Conservation (phyloP, 495 filamentous ascomycete genomes). For the Tuber microsphaerosporum region DNA sequence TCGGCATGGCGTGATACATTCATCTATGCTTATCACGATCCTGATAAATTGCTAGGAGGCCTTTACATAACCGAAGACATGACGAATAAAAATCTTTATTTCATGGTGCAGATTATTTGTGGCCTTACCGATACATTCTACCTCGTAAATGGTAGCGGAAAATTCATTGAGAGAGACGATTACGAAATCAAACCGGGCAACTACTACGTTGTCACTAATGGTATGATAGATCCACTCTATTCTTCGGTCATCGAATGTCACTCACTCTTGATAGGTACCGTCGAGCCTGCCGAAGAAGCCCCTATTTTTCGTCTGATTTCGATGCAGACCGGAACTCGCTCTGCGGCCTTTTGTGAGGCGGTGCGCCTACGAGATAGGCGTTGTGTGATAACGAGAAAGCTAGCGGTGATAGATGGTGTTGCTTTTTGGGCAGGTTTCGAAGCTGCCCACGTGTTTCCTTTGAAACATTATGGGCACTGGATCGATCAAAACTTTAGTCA, state of each 20-base stretch:
- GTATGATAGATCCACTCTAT: not conserved
- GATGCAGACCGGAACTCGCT: constrained; percentile 29
- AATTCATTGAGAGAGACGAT: constrained; percentile 39
- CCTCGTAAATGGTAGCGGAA: too few species aligned
- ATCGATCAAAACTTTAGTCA: constrained; percentile 31
- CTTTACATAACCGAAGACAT: too few species aligned
- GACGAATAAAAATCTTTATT: too few species aligned
- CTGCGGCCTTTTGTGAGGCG: too few species aligned
- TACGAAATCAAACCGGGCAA: constrained; percentile 38
- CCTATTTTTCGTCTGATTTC: constrained; percentile 38
- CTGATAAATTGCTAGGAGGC: too few species aligned
- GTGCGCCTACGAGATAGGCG: constrained; percentile 41
- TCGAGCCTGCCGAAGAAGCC: constrained; percentile 39
- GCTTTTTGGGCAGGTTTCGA: constrained; percentile 38
- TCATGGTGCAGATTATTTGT: too few species aligned
- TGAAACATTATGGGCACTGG: constrained; percentile 41
- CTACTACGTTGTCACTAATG: constrained; percentile 39
- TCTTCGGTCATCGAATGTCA: constrained; percentile 40
- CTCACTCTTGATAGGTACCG: constrained; percentile 17
- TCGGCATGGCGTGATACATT: too few species aligned
- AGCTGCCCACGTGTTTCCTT: constrained; percentile 44
- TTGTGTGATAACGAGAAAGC: constrained; percentile 42
- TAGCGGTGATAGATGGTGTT: constrained; percentile 15
- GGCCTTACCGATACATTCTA: too few species aligned
- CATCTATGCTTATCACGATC: too few species aligned